Evolutionary conservation across 225 moss, liverwort and hornwort species (phyloP).

Genomic region (Antitrichia curtipendula): DNA sequence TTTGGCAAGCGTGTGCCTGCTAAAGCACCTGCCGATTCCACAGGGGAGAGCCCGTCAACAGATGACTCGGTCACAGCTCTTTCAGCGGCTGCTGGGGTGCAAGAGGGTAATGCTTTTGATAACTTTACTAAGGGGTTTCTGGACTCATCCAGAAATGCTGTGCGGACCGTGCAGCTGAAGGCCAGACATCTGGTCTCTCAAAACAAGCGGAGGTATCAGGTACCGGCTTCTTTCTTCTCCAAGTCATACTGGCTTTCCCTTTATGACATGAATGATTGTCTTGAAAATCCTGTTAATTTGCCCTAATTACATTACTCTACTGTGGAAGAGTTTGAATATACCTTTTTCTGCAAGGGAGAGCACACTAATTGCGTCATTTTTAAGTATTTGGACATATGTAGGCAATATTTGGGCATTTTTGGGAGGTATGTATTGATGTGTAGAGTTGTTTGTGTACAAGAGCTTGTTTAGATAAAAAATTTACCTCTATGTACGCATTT

Average conservation of each 20-base stretch:
- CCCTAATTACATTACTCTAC: background rate
- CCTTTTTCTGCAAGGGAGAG: background rate
- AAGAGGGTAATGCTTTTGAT: slow-evolving; percentile 68
- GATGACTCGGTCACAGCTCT: slow-evolving; percentile 31
- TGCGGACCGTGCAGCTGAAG: slow-evolving; percentile 83
- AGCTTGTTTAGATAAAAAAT: background rate
- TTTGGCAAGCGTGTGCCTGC: slow-evolving; percentile 69
- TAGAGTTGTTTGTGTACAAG: background rate
- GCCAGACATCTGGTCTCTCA: slow-evolving; percentile 96
- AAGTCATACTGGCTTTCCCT: background rate
- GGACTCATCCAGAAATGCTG: slow-evolving; percentile 77
- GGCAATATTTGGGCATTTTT: background rate
- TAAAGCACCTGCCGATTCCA: slow-evolving; percentile 57
- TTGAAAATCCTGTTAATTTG: background rate
- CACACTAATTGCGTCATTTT: background rate
- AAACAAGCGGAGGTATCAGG: slow-evolving; percentile 99
- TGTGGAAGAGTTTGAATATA: background rate
- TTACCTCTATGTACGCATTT: background rate
- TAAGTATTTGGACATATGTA: background rate
- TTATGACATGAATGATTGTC: background rate
- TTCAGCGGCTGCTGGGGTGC: slow-evolving; percentile 14
- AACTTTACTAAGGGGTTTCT: slow-evolving; percentile 80
- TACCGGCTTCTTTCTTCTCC: background rate
- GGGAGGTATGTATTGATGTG: background rate
- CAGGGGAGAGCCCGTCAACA: slow-evolving; percentile 37